Evolutionary conservation across 495 filamentous ascomycete genomes (phyloP).

Genomic region (Penicillium paradoxum): DNA sequence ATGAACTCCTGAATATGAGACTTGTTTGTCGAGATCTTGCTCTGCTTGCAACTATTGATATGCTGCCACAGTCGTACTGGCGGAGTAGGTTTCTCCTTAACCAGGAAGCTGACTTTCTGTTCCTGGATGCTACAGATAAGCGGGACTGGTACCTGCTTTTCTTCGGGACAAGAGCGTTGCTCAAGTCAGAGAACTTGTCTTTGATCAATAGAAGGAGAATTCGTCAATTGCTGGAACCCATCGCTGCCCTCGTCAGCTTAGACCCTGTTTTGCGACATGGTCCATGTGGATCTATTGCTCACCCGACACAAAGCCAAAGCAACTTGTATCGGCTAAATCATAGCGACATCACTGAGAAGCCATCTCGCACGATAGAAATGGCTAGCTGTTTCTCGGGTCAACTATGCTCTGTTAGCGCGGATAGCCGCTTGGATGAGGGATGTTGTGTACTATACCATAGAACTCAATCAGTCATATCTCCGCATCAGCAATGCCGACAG

Average conservation of each 20-base stretch:
- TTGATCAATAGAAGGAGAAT: not conserved
- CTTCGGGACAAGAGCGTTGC: not conserved
- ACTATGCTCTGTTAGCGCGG: not conserved
- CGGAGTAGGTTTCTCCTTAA: not conserved
- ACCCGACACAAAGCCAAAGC: not conserved
- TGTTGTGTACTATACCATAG: not conserved
- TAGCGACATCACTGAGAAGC: not conserved
- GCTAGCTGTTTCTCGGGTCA: not conserved
- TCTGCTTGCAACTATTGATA: not conserved
- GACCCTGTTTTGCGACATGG: not conserved
- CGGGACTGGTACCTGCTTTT: not conserved
- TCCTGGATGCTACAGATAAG: not conserved
- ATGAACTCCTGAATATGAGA: not conserved
- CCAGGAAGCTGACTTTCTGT: not conserved
- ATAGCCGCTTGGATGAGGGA: not conserved
- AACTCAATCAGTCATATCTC: not conserved
- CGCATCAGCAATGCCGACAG: too few species aligned
- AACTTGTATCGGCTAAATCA: not conserved
- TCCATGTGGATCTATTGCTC: not conserved
- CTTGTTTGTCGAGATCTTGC: not conserved
- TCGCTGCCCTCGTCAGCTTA: not conserved
- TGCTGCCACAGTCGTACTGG: not conserved
- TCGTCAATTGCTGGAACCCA: not conserved
- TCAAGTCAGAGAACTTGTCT: not conserved
- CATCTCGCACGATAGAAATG: not conserved